Percentiles rank a stretch among this genome's conserved stretches.
These are phyloP conservation scores for Chlorencoelia australis DNA, from an alignment of 2,329 filamentous ascomycete genomes.

Conservation along the genomic window DNA sequence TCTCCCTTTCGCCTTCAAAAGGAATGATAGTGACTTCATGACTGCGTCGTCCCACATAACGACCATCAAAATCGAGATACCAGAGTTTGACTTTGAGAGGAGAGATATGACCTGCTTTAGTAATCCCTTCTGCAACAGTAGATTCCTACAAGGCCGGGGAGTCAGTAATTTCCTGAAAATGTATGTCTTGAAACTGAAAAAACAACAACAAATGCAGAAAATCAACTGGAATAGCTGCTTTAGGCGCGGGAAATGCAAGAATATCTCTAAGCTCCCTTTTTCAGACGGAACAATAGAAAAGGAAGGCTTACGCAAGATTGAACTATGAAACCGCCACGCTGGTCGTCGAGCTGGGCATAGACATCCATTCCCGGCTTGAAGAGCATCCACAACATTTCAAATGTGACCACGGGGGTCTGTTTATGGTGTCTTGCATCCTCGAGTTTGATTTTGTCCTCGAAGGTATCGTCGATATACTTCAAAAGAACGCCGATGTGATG, in stretches of 20 bases:
- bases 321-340: conserved; percentile 14
- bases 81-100: conserved; percentile 20
- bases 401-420: conserved; percentile 14
- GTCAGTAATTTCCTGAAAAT: too few species aligned
- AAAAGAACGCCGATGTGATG: conserved; percentile 15
- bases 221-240: too few species aligned
- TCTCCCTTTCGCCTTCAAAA: conserved; percentile 22
- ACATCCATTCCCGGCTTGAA: conserved; percentile 19
- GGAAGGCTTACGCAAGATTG: conserved; percentile 11
- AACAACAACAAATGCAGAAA: too few species aligned
- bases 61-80: conserved; percentile 25
- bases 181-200: too few species aligned
- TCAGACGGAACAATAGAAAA: too few species aligned
- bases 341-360: conserved; percentile 14
- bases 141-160: too few species aligned
- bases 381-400: conserved; percentile 19
- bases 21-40: conserved; percentile 19
- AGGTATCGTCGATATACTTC: conserved; percentile 16
- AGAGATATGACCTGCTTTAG: conserved; percentile 11
- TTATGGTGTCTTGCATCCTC: conserved; percentile 13
- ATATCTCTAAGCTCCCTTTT: too few species aligned
- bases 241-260: too few species aligned
- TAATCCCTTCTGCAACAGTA: conserved; percentile 3
- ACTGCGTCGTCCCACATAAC: conserved; percentile 16
- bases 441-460: conserved; percentile 14